Evolutionary conservation across 2,329 filamentous ascomycete genomes (phyloP).

Genomic region (Ascochyta rabiei): DNA sequence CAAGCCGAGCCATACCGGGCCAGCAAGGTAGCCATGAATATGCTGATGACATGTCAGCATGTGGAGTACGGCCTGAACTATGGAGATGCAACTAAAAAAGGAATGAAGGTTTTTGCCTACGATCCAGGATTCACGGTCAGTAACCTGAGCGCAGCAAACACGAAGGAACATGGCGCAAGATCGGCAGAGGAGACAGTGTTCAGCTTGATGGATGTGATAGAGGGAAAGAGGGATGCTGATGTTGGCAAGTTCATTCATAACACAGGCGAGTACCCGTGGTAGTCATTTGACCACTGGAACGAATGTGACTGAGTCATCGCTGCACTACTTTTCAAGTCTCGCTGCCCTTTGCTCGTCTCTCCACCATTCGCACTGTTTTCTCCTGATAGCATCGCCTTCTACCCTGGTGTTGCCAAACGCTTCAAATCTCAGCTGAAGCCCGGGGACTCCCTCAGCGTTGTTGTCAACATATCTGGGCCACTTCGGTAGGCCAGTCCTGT

Average conservation of each 20-base stretch:
- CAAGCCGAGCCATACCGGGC: slow-evolving; percentile 40
- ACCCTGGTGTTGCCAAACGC: slow-evolving; percentile 32
- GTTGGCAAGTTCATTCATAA: slow-evolving; percentile 41
- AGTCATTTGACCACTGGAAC: too few species aligned
- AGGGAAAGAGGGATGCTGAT: slow-evolving; percentile 47
- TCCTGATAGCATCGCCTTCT: slow-evolving; percentile 33
- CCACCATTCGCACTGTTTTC: slow-evolving; percentile 39
- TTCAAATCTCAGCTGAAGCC: slow-evolving; percentile 32
- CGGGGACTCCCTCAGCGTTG: slow-evolving; percentile 13
- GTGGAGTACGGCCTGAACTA: slow-evolving; percentile 13
- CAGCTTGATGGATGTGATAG: slow-evolving; percentile 46
- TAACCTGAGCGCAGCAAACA: slow-evolving; percentile 43
- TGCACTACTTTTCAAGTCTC: slow-evolving; percentile 32
- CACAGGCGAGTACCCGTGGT: slow-evolving; percentile 42
- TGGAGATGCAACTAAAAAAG: not conserved
- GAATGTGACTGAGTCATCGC: too few species aligned
- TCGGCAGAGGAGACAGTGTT: slow-evolving; percentile 39
- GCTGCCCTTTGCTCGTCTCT: slow-evolving; percentile 23
- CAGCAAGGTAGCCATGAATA: slow-evolving; percentile 50
- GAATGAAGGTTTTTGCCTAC: slow-evolving; percentile 48
- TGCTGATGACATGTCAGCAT: slow-evolving; percentile 42
- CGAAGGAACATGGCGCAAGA: slow-evolving; percentile 45
- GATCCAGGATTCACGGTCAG: slow-evolving; percentile 49
- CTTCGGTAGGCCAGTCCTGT: slow-evolving; percentile 28
- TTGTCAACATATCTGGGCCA: slow-evolving; percentile 50